phyloP scores from a whole-genome alignment of 495 filamentous ascomycete genomes.

The Acidiella bohemica region DNA sequence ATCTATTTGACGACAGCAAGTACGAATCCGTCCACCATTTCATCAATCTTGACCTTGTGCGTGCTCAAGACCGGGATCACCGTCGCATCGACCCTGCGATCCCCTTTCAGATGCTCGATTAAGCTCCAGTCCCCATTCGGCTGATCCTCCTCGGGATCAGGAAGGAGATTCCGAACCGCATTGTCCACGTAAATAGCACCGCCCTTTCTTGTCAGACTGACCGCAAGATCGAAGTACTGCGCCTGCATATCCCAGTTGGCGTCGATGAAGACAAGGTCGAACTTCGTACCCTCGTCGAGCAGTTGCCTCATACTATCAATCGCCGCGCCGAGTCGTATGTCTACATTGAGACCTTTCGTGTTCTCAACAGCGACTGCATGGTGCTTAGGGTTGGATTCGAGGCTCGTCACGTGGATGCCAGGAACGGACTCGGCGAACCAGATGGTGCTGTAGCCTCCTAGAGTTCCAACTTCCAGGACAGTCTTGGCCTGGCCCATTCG shows the following conservation, averaged over 20 bases:
- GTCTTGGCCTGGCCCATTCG: slow-evolving; percentile 27
- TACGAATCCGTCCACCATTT: slow-evolving; percentile 17
- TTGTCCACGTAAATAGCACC: slow-evolving; percentile 38
- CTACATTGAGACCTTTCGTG: slow-evolving; percentile 28
- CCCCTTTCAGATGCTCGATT: slow-evolving; percentile 34
- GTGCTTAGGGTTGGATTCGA: slow-evolving; percentile 33
- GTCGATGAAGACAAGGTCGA: slow-evolving; percentile 42
- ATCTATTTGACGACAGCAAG: slow-evolving; percentile 11
- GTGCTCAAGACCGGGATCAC: slow-evolving; percentile 36
- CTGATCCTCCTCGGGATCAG: slow-evolving; percentile 15
- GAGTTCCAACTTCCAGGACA: slow-evolving; percentile 40
- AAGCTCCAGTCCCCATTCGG: slow-evolving; percentile 1
- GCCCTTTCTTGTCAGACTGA: slow-evolving; percentile 27
- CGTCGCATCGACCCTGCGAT: slow-evolving; percentile 34
- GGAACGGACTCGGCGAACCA: slow-evolving; percentile 34
- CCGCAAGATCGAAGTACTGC: slow-evolving; percentile 36
- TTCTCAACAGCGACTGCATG: slow-evolving; percentile 35
- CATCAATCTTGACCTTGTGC: slow-evolving; percentile 9
- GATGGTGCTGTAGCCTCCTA: slow-evolving; percentile 41
- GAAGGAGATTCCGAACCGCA: slow-evolving; percentile 30
- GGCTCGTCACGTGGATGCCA: slow-evolving; percentile 32
- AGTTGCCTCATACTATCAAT: slow-evolving; percentile 34
- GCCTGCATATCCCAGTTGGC: slow-evolving; percentile 37
- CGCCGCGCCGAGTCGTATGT: slow-evolving; percentile 34
- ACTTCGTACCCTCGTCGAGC: slow-evolving; percentile 28